Evolutionary conservation across 129 eudicot species (phyloP).

Genomic region (Erigeron canadensis): DNA sequence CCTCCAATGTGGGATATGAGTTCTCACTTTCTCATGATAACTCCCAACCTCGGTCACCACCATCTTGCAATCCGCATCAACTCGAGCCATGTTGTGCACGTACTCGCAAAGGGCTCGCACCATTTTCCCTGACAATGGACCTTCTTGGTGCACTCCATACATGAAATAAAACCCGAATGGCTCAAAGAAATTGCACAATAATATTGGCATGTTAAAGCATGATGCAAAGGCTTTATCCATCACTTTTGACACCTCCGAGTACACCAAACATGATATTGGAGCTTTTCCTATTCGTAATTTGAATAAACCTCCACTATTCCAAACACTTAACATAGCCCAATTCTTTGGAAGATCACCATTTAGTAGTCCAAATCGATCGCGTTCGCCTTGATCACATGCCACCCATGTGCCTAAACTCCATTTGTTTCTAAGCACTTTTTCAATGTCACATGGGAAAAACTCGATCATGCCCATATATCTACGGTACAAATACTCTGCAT

Average conservation of each 20-base stretch:
- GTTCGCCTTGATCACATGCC: slow-evolving; percentile 35
- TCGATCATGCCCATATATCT: slow-evolving; percentile 45
- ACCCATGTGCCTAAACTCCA: slow-evolving; percentile 65
- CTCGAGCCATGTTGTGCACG: slow-evolving; percentile 53
- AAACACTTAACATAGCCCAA: slow-evolving; percentile 71
- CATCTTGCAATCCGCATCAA: slow-evolving; percentile 41
- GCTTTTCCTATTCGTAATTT: slow-evolving; percentile 46
- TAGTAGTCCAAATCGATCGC: slow-evolving; percentile 25
- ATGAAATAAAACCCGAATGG: slow-evolving; percentile 61
- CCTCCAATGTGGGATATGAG: slow-evolving; percentile 61
- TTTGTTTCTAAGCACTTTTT: slow-evolving; percentile 44
- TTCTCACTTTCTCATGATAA: slow-evolving; percentile 40
- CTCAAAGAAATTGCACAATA: slow-evolving; percentile 34
- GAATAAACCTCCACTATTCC: slow-evolving; percentile 57
- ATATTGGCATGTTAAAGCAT: slow-evolving; percentile 42
- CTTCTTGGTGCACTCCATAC: slow-evolving; percentile 54
- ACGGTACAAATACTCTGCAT: slow-evolving; percentile 55
- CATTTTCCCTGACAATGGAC: slow-evolving; percentile 46
- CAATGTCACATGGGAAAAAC: slow-evolving; percentile 56
- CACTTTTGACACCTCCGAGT: slow-evolving; percentile 29
- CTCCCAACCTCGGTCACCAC: slow-evolving; percentile 57
- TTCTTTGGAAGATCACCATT: slow-evolving; percentile 35
- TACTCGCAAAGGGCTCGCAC: slow-evolving; percentile 47
- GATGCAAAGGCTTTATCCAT: slow-evolving; percentile 45
- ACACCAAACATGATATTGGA: slow-evolving; percentile 38